Evolutionary conservation across 768 basidiomycete species (phyloP), one percentile per base, ranked within the genome.

Genomic region (Termitomyces sp.): DNA sequence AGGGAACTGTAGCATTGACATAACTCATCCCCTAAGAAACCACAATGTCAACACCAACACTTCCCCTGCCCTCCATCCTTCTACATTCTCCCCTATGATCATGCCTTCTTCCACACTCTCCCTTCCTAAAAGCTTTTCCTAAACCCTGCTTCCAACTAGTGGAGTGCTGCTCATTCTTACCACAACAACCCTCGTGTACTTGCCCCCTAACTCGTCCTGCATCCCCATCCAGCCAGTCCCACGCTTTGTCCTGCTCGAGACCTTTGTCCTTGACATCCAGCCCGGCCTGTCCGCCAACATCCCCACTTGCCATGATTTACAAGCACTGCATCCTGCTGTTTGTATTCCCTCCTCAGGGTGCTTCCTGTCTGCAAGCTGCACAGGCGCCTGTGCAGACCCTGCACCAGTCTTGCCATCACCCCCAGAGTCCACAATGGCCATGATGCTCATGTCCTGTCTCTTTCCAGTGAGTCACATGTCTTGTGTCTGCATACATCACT

Each of bases 321-420:
- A 93, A 93, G 70, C 85, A 91, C 63, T 84, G 86, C 37, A 92
- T 93, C 64, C 80, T 87, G 33, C 78, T 91, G 87, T 65, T 65
- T 89, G 6, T 93, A 75, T 75, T 85, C 83, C 52, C 70, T 92
- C 43, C 76, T 92, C 47, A 79, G 89, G 53, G 77, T 90, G 26
- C 77, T 91, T 3, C 91, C 91, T 17, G 75, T 86, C 0, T 93
- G 89, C 89, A 86, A 81, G 67, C 78, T 87, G 50, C 79, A 79
- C 68, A 84, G 80, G 65, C 82, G 83, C 50, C 73, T 86, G 40
- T 76, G 83, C 58, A 72, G 75, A 66, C 68, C 71, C 28, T 68
- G 67, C 44, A 74, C 52, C 45, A 75, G 75, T 56, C 67, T 85
- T 41, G 69, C 70, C 51, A 80, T 86, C 53, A 75, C 78, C 31